Evolutionary conservation across 2,329 filamentous ascomycete species (phyloP).

Genomic region (Tolypocladium album): DNA sequence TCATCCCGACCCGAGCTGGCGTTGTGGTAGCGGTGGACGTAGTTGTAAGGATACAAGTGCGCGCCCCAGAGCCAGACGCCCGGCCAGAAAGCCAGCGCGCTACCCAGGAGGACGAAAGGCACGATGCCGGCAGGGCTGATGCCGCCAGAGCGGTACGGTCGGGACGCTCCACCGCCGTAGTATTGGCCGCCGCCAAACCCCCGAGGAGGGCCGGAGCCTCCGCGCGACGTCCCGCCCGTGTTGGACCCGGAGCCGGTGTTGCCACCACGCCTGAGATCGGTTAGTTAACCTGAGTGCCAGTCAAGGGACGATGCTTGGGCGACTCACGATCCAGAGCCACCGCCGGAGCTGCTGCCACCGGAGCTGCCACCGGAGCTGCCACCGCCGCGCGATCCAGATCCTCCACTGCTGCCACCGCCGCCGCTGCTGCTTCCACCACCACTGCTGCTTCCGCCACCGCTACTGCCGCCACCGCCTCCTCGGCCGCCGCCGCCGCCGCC

Average conservation of each 20-base stretch:
- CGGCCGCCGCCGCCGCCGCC: slow-evolving; percentile 44
- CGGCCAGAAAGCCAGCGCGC: slow-evolving; percentile 47
- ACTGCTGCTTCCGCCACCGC: slow-evolving; percentile 9
- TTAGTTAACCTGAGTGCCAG: neutral
- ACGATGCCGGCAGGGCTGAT: slow-evolving; percentile 40
- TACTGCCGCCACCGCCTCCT: slow-evolving; percentile 19
- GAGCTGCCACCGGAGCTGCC: slow-evolving; percentile 2
- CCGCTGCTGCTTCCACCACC: slow-evolving; percentile 7
- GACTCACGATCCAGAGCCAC: slow-evolving; percentile 6
- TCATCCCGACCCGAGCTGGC: slow-evolving; percentile 29
- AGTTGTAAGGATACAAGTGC: slow-evolving; percentile 42
- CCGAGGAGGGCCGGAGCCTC: slow-evolving; percentile 47
- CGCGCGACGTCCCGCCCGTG: slow-evolving; percentile 39
- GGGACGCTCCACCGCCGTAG: slow-evolving; percentile 54
- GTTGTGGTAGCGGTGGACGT: slow-evolving; percentile 40
- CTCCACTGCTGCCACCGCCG: slow-evolving; percentile 4
- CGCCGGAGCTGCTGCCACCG: slow-evolving; percentile 4
- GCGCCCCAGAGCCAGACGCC: slow-evolving; percentile 54
- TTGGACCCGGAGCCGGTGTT: slow-evolving; percentile 21
- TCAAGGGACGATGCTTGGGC: neutral
- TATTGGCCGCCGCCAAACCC: slow-evolving; percentile 50
- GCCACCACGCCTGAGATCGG: slow-evolving; percentile 13
- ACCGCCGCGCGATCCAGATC: slow-evolving; percentile 8
- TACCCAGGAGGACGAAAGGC: slow-evolving; percentile 39
- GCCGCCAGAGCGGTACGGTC: slow-evolving; percentile 49